A percentile compares a stretch with the other conserved stretches of the same genome.
These are phyloP conservation scores for Beta macrorhiza DNA, from an alignment of 179 eudicot genomes.

Conservation along the genomic window DNA sequence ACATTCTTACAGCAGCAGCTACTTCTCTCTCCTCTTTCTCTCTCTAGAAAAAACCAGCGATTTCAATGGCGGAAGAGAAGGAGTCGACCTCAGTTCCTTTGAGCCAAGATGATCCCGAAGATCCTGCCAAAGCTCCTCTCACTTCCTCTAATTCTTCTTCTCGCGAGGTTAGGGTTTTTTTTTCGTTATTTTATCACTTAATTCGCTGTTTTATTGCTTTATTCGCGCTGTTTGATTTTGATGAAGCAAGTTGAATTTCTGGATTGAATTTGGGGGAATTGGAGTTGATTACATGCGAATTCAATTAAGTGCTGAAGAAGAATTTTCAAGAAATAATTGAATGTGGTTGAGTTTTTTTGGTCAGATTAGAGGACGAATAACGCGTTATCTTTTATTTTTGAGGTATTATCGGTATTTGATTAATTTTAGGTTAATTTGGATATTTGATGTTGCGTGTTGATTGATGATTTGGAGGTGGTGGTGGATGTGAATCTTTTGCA, in stretches of 20 bases:
- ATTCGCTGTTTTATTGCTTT: too few relatives aligned
- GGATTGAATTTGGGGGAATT: background rate
- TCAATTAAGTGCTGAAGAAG: too few relatives aligned
- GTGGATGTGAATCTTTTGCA: background rate
- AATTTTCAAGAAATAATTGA: background rate
- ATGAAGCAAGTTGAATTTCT: background rate
- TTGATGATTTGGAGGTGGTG: background rate
- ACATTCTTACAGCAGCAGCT: background rate
- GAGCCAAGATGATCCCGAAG: constrained; percentile 51
- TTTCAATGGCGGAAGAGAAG: constrained; percentile 48
- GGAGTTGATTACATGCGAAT: too few relatives aligned
- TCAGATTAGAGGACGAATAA: background rate
- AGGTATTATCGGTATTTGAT: background rate
- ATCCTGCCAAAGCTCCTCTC: constrained; percentile 61
- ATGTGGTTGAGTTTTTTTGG: background rate
- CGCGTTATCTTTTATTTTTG: background rate
- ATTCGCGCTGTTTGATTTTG: too few relatives aligned
- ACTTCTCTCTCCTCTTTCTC: background rate
- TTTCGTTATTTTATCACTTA: background rate
- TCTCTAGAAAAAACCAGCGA: background rate
- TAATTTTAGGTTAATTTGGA: background rate
- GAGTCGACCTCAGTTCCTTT: constrained; percentile 48
- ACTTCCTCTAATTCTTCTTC: constrained; percentile 50
- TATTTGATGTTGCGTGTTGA: background rate
- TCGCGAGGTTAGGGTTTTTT: constrained; percentile 47